Conservation (phyloP, 1,284 basidiomycete genomes). For the Trichosporon asahii region DNA sequence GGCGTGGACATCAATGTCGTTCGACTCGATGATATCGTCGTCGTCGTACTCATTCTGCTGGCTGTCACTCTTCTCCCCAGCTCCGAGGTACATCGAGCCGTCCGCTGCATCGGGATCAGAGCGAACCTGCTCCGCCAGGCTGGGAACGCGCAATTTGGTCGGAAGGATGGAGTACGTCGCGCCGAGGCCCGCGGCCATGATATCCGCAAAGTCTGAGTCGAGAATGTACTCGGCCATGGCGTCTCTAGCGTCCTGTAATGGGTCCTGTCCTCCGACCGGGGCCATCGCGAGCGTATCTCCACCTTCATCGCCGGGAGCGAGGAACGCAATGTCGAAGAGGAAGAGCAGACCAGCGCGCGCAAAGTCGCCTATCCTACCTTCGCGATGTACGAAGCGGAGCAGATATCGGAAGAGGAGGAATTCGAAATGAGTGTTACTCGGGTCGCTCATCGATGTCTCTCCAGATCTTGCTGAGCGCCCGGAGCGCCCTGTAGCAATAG, state of each 20-base stretch:
- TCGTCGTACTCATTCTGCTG: constrained; percentile 54
- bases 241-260: constrained; percentile 73
- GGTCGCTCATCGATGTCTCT: constrained; percentile 50
- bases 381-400: constrained; percentile 89
- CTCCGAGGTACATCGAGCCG: constrained; percentile 20
- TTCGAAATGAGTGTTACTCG: constrained; percentile 63
- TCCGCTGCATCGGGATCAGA: constrained; percentile 59
- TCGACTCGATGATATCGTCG: constrained; percentile 57
- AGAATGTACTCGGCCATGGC: constrained; percentile 89
- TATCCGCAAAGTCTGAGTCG: constrained; percentile 93
- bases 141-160: constrained; percentile 62
- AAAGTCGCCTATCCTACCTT: constrained; percentile 89
- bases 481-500: constrained; percentile 55
- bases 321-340: constrained; percentile 88
- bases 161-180: constrained; percentile 87
- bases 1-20: constrained; percentile 68
- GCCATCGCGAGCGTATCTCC: constrained; percentile 32
- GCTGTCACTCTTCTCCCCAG: constrained; percentile 41
- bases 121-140: constrained; percentile 58
- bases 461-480: constrained; percentile 55
- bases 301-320: constrained; percentile 48
- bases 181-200: constrained; percentile 86
- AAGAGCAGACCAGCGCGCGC: constrained; percentile 87
- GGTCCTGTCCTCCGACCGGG: constrained; percentile 55
- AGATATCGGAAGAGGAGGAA: constrained; percentile 94